Conservation (phyloP, 768 basidiomycete genomes). For the Peribolospora kevripleyi region DNA sequence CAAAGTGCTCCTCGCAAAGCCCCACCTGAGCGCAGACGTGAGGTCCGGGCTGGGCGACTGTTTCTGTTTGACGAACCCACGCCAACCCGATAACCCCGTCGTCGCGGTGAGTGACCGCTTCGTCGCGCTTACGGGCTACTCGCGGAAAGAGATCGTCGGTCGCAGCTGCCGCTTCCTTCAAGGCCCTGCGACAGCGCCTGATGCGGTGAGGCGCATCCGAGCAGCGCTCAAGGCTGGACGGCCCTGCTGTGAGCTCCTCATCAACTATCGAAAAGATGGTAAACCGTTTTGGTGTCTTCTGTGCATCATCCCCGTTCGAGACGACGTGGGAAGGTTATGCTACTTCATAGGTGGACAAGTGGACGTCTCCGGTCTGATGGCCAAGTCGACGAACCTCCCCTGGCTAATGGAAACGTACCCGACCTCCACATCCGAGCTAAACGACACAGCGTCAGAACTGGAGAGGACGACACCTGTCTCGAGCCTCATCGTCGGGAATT, state of each 20-base stretch:
- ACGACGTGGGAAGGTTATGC: background rate
- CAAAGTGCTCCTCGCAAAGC: no score
- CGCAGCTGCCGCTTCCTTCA: slow-evolving; percentile 8
- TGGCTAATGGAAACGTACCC: background rate
- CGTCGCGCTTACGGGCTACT: background rate
- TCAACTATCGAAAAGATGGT: slow-evolving; percentile 4
- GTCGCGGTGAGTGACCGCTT: background rate
- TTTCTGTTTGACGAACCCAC: slow-evolving; percentile 7
- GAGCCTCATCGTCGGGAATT: background rate
- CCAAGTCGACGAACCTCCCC: background rate
- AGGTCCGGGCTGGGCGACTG: background rate
- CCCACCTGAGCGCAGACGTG: no score
- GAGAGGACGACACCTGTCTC: background rate
- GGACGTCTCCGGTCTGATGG: slow-evolving; percentile 1
- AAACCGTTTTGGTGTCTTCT: slow-evolving; percentile 7
- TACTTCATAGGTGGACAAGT: slow-evolving; percentile 6
- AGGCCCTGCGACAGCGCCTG: background rate
- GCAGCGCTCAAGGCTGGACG: background rate
- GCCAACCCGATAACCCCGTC: slow-evolving; percentile 5
- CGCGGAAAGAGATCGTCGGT: slow-evolving; percentile 2
- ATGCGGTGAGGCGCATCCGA: background rate
- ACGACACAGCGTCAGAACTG: no score
- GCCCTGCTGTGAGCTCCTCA: background rate
- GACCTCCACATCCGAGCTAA: background rate
- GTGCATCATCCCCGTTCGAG: slow-evolving; percentile 2